Evolutionary conservation across 805 yeast species (phyloP).

Genomic region (Diddensiella transvaalensis): DNA sequence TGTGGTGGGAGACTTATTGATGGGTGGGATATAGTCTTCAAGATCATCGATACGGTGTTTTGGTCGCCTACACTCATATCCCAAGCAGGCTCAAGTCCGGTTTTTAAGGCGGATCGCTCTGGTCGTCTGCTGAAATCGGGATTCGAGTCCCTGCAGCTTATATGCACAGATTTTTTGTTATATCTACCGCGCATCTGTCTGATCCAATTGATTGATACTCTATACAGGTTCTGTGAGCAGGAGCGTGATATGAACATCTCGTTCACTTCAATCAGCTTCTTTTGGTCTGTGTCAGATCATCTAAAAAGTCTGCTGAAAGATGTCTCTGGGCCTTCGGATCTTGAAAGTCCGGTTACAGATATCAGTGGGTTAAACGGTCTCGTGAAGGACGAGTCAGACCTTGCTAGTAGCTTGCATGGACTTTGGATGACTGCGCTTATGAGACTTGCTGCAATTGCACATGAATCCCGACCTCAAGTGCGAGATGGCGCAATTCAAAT

Average conservation of each 20-base stretch:
- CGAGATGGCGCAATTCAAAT: slow-evolving; percentile 89
- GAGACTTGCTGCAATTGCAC: slow-evolving; percentile 58
- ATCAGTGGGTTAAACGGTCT: slow-evolving; percentile 27
- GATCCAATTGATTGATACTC: slow-evolving; percentile 62
- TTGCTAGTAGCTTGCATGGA: slow-evolving; percentile 31
- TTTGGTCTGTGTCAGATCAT: slow-evolving; percentile 87
- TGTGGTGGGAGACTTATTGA: slow-evolving; percentile 58
- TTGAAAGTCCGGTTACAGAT: slow-evolving; percentile 17
- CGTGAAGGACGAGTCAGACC: slow-evolving; percentile 16
- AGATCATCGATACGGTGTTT: slow-evolving; percentile 40
- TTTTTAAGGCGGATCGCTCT: slow-evolving; percentile 37
- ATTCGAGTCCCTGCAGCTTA: slow-evolving; percentile 76
- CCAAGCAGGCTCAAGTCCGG: neutral
- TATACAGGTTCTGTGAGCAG: slow-evolving; percentile 70
- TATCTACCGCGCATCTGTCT: slow-evolving; percentile 66
- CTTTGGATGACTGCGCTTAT: slow-evolving; percentile 65
- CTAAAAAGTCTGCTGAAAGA: slow-evolving; percentile 36
- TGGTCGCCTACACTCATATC: slow-evolving; percentile 2
- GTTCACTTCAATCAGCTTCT: slow-evolving; percentile 85
- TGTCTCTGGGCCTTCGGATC: slow-evolving; percentile 21
- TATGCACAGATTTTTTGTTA: slow-evolving; percentile 79
- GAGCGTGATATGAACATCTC: slow-evolving; percentile 76
- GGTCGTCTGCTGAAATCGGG: slow-evolving; percentile 58
- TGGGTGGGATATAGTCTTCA: slow-evolving; percentile 75
- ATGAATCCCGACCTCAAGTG: slow-evolving; percentile 71